Evolutionary conservation across 2,329 filamentous ascomycete genomes (phyloP).

Genomic region (Aspergillus sp.): DNA sequence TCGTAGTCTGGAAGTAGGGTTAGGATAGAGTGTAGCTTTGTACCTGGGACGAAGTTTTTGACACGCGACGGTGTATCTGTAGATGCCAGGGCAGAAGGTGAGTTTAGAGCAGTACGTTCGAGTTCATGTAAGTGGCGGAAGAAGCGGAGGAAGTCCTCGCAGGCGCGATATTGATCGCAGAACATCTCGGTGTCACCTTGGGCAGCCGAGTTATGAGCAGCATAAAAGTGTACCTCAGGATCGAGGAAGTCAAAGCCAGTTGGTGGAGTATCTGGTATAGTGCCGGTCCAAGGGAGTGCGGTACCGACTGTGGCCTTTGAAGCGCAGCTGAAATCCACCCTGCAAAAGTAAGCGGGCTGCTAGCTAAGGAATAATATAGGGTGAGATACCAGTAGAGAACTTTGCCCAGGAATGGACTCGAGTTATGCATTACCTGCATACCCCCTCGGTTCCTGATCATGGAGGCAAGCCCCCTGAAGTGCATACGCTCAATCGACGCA

Average conservation of each 20-base stretch:
- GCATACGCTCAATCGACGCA: constrained; percentile 29
- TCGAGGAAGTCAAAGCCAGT: constrained; percentile 24
- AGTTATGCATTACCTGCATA: constrained; percentile 28
- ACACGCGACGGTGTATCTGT: constrained; percentile 1
- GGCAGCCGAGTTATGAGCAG: constrained; percentile 10
- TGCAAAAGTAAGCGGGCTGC: constrained; percentile 9
- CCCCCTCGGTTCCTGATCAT: constrained; percentile 31
- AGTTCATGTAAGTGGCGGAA: constrained; percentile 27
- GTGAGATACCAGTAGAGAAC: constrained; percentile 31
- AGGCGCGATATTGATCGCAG: constrained; percentile 24
- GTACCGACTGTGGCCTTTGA: constrained; percentile 29
- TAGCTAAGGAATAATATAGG: neutral
- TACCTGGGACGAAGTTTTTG: constrained; percentile 23
- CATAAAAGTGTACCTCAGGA: constrained; percentile 21
- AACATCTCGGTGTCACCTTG: constrained; percentile 19
- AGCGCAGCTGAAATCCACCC: constrained; percentile 34
- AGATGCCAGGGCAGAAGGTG: constrained; percentile 10
- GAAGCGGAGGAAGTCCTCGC: constrained; percentile 33
- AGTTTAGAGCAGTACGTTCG: constrained; percentile 21
- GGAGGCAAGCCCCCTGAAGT: constrained; percentile 28
- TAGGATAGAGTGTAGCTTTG: constrained; percentile 27
- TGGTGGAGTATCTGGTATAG: constrained; percentile 23
- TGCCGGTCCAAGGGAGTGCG: constrained; percentile 31
- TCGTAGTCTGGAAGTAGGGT: constrained; percentile 32
- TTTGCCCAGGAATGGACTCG: constrained; percentile 30